Base-by-base conservation (phyloP, 768 basidiomycete genomes). In the Lactarius psammicola region DNA sequence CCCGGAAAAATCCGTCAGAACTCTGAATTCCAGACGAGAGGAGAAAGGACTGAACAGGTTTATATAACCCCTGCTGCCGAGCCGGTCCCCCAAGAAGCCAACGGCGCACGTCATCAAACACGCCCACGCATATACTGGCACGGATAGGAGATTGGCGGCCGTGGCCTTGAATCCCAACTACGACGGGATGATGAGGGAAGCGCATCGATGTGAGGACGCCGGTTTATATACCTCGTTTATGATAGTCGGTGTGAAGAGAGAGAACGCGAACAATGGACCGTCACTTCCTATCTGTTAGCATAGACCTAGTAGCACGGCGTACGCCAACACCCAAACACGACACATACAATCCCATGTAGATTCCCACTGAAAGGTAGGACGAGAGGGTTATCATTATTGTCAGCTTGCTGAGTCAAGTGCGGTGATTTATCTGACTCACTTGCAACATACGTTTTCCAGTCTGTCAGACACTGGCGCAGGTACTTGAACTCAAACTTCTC, bases 91-190 rank as follows among this genome's bases (percentile, higher is more conserved):
- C 28, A 85, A 69, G 64, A 86, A 79, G 20, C 89, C 89, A 55
- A 89, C 76, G 36, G 78, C 64, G 66, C 83, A 80, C 5, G 90
- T 92, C 71, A 89, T 77, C 42, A 89, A 73, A 69, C 88, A 88
- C 23, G 86, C 85, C 83, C 87, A 89, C 6, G 81, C 83, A 71
- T 92, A 92, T 33, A 91, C 87, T 1, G 90, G 90, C 4, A 92
- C 89, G 0, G 88, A 88, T 18, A 93, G 78, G 13, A 92, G 74
- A 71, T 92, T 92, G 2, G 90, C 88, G 30, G 78, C 74, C 1
- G 87, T 90, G 13, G 88, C 84, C 44, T 76, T 74, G 76, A 82
- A 89, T 4, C 87, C 87, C 83, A 64, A 49, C 40, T 63, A 13
- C 49, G 13, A 64, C 26, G 17, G 30, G 62, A 59, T 13, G 18